These are phyloP conservation scores for Calophaca sinica DNA, from an alignment of 306 rosid genomes.

Conservation along the genomic window DNA sequence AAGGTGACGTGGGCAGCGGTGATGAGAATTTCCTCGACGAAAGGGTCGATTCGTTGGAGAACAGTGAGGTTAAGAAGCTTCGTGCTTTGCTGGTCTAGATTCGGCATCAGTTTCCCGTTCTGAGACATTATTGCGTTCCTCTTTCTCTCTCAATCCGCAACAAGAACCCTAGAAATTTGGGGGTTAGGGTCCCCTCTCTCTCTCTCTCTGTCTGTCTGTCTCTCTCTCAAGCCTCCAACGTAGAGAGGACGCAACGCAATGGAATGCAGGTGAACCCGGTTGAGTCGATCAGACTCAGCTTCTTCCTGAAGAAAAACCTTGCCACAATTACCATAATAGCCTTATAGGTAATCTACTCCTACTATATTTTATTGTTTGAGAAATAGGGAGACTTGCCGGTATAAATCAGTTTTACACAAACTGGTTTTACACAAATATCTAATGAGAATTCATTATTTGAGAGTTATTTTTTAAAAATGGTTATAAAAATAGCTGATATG, in stretches of 20 bases:
- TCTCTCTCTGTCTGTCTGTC: too few relatives aligned
- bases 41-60: slow-evolving; percentile 69
- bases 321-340: slow-evolving; percentile 42
- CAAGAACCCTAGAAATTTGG: slow-evolving; percentile 48
- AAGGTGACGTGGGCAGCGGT: slow-evolving; percentile 73
- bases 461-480: too few relatives aligned
- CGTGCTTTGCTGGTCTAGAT: slow-evolving; percentile 66
- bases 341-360: slow-evolving; percentile 16
- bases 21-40: slow-evolving; percentile 66
- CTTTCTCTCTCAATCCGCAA: not conserved
- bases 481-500: too few relatives aligned
- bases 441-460: too few relatives aligned
- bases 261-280: slow-evolving; percentile 44
- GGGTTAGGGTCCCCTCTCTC: slow-evolving; percentile 23
- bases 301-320: slow-evolving; percentile 34
- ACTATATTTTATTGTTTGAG: too few relatives aligned
- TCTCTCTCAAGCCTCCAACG: slow-evolving; percentile 4
- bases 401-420: too few relatives aligned
- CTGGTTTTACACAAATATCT: too few relatives aligned
- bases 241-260: slow-evolving; percentile 5
- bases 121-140: slow-evolving; percentile 50
- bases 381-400: too few relatives aligned
- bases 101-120: slow-evolving; percentile 67
- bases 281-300: slow-evolving; percentile 51
- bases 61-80: slow-evolving; percentile 71